Conservation (phyloP, 176 grass and related monocot species). For the Oryza meridionalis region DNA sequence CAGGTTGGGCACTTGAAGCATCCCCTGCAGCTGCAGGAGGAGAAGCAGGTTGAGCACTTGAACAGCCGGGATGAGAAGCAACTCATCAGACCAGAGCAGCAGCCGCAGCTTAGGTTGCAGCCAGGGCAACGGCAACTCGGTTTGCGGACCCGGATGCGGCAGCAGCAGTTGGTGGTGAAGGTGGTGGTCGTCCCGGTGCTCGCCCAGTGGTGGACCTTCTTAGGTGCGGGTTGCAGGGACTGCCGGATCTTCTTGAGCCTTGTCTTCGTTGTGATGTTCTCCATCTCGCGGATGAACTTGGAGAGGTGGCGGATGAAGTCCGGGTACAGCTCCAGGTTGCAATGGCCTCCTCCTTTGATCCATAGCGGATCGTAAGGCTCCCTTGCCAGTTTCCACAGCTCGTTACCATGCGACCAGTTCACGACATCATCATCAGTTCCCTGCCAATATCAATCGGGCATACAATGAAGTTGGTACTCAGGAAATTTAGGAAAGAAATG, state of each 20-base stretch:
- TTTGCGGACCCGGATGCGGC: slow-evolving; percentile 67
- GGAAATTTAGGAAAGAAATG: not conserved
- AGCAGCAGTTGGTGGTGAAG: slow-evolving; percentile 88
- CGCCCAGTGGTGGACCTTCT: slow-evolving; percentile 12
- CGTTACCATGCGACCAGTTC: slow-evolving; percentile 88
- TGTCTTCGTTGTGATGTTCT: slow-evolving; percentile 67
- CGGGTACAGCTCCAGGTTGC: slow-evolving; percentile 96
- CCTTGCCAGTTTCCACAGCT: slow-evolving; percentile 82
- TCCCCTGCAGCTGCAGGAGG: slow-evolving; percentile 30
- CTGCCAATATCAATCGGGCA: slow-evolving; percentile 40
- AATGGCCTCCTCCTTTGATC: slow-evolving; percentile 98
- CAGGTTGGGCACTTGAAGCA: slow-evolving; percentile 26
- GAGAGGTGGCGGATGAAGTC: slow-evolving; percentile 92
- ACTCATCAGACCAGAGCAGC: slow-evolving; percentile 11
- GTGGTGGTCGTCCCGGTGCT: slow-evolving; percentile 63
- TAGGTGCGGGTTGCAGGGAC: slow-evolving; percentile 45
- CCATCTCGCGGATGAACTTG: slow-evolving; percentile 88
- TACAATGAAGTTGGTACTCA: slow-evolving; percentile 8
- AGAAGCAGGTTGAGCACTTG: slow-evolving; percentile 43
- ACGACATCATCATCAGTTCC: slow-evolving; percentile 96
- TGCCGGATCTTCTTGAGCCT: slow-evolving; percentile 90
- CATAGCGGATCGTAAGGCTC: slow-evolving; percentile 97
- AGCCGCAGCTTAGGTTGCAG: slow-evolving; percentile 46
- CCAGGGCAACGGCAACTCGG: slow-evolving; percentile 67
- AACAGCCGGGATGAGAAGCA: slow-evolving; percentile 31